Base-by-base conservation (phyloP, 73 alveolate genomes). In the Stentor coeruleus region DNA sequence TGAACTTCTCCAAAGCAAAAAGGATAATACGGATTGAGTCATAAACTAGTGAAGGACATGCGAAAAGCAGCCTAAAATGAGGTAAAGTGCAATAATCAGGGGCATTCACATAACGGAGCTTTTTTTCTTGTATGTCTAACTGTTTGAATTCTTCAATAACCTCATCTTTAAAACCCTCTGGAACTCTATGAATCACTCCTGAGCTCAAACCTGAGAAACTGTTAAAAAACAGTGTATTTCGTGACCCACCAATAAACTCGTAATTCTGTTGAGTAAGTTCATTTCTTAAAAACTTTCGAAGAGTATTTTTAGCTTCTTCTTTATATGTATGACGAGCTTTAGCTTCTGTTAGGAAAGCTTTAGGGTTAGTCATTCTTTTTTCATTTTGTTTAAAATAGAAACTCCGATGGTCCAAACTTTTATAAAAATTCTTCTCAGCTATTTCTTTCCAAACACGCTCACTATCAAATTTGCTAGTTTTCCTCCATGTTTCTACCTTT, bases 381-480 rank as follows among this genome's bases (percentile, higher is more conserved):
- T 66, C 93, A 76, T 87, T 72, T 58, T 85, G 90, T 77, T 84
- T 87, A 75, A 87, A 87, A 77, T 84, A 84, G 58, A 87, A 87
- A 3, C 89, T 81, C 59, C 93, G 76, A 84, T 87, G 93, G 81
- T 84, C 93, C n/a, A 87, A 75, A n/a, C 87, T 74, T 41, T 87
- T 59, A 77, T 84, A 87, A 74, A 84, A 87, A 66, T 87, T 87
- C 42, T 76, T 87, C 36, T 57, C 58, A 20, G 85, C 75, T 39
- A 80, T 88, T 28, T 81, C 89, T 26, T 84, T 83, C 93, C 93
- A 87, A 31, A 58, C 26, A 41, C 49, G 38, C 59, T 85, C 88
- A 26, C 85, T 84, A 55, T 77, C 74, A 3, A 49, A 57, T 42
- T 58, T 77, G 0, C 86, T 77, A 2, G 91, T 82, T 28, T 59